Evolutionary conservation across 2,329 filamentous ascomycete species (phyloP).

Genomic region (Alternaria triticimaculans): DNA sequence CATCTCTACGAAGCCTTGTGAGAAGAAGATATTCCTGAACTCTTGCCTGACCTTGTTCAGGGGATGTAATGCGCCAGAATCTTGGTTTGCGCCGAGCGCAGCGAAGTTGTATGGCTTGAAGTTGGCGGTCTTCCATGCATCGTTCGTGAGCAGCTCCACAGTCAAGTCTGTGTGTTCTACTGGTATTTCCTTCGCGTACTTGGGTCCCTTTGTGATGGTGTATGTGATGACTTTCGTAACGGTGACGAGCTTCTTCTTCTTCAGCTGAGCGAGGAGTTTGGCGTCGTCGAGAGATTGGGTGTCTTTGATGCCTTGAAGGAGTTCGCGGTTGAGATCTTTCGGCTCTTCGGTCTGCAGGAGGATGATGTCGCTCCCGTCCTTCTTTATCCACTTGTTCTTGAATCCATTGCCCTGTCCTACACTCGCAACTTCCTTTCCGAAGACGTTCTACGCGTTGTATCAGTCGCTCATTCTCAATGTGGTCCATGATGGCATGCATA

Average conservation of each 20-base stretch:
- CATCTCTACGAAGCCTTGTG: conserved; percentile 99
- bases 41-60: conserved; percentile 95
- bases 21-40: conserved; percentile 98
- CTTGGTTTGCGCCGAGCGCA: conserved; percentile 68
- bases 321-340: conserved; percentile 77
- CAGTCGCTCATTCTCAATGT: conserved; percentile 15
- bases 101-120: conserved; percentile 90
- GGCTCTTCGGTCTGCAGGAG: conserved; percentile 70
- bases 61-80: conserved; percentile 57
- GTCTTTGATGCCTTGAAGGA: conserved; percentile 75
- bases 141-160: conserved; percentile 85
- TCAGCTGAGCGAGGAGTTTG: conserved; percentile 80
- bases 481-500: conserved; percentile 29
- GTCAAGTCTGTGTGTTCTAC: conserved; percentile 97
- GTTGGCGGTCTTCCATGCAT: conserved; percentile 88
- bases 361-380: conserved; percentile 62
- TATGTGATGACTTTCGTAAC: conserved; percentile 86
- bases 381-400: conserved; percentile 74
- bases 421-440: conserved; percentile 78
- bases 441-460: conserved; percentile 58
- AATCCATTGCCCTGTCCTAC: conserved; percentile 96
- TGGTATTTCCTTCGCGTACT: conserved; percentile 85
- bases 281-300: conserved; percentile 72
- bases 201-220: conserved; percentile 81
- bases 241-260: conserved; percentile 88